phyloP scores from a whole-genome alignment of 352 stramenopile species.

The Phytophthora citrophthora region DNA sequence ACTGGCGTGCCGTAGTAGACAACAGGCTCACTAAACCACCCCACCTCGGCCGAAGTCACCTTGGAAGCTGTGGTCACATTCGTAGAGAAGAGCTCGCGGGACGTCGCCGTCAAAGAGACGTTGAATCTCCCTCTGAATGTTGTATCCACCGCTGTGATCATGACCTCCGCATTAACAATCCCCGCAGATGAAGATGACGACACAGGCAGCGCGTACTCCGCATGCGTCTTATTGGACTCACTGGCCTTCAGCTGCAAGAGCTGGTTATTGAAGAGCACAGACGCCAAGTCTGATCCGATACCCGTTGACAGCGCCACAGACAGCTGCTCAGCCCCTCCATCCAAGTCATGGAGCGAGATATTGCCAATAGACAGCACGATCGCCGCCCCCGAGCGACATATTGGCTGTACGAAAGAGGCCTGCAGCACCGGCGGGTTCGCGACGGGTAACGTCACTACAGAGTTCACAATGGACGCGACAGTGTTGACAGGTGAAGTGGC shows the following conservation, averaged over 20 bases:
- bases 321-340: slow-evolving; percentile 27
- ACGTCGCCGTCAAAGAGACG: slow-evolving; percentile 19
- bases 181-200: slow-evolving; percentile 1
- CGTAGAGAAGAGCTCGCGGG: slow-evolving; percentile 27
- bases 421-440: slow-evolving; percentile 17
- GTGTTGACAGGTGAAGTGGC: no score
- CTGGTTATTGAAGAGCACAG: slow-evolving; percentile 27
- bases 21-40: slow-evolving; percentile 12
- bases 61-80: slow-evolving; percentile 13
- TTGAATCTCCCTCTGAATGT: slow-evolving; percentile 8
- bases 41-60: slow-evolving; percentile 13
- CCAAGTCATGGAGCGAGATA: slow-evolving; percentile 26
- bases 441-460: slow-evolving; percentile 22
- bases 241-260: not conserved
- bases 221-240: not conserved
- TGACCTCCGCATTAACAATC: slow-evolving; percentile 19
- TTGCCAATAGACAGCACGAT: slow-evolving; percentile 13
- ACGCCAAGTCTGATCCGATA: not conserved
- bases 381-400: slow-evolving; percentile 3
- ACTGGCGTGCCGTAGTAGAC: slow-evolving; percentile 17
- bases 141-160: slow-evolving; percentile 13
- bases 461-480: not conserved
- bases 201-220: slow-evolving; percentile 15
- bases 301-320: slow-evolving; percentile 8
- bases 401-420: not conserved